Evolutionary conservation across 345 rosid genomes (phyloP).

Genomic region (Citrus maxima): DNA sequence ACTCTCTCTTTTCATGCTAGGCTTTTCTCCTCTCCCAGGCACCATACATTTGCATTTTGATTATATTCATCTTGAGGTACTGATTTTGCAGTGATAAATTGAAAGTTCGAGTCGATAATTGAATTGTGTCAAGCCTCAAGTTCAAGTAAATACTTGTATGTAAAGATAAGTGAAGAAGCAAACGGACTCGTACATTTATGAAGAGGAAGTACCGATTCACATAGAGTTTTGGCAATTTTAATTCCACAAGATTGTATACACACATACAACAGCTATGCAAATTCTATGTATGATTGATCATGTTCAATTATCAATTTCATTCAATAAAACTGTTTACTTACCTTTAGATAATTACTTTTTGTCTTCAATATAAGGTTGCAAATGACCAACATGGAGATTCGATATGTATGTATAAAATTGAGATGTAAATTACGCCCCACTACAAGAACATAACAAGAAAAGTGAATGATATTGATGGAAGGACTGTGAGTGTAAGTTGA

Average conservation of each 20-base stretch:
- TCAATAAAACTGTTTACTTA: too few relatives aligned
- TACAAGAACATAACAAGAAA: too few relatives aligned
- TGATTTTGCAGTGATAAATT: background rate
- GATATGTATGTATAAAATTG: too few relatives aligned
- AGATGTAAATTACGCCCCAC: too few relatives aligned
- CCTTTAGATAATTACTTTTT: too few relatives aligned
- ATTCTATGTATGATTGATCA: background rate
- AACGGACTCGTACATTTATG: background rate
- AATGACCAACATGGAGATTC: too few relatives aligned
- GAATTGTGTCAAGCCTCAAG: background rate
- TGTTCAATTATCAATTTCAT: too few relatives aligned
- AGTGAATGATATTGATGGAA: too few relatives aligned
- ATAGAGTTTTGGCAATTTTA: too few relatives aligned
- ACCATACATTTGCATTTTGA: too few relatives aligned
- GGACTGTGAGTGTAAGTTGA: too few relatives aligned
- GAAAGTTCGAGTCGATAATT: background rate
- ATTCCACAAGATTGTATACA: background rate
- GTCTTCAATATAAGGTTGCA: too few relatives aligned
- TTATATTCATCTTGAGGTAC: background rate
- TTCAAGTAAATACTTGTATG: background rate
- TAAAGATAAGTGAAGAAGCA: background rate
- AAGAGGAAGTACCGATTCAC: background rate
- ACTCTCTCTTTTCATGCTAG: background rate
- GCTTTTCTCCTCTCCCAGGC: background rate
- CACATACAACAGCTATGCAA: background rate